Evolutionary conservation across 1,284 basidiomycete genomes (phyloP).

Genomic region (Coriolopsis trogii): DNA sequence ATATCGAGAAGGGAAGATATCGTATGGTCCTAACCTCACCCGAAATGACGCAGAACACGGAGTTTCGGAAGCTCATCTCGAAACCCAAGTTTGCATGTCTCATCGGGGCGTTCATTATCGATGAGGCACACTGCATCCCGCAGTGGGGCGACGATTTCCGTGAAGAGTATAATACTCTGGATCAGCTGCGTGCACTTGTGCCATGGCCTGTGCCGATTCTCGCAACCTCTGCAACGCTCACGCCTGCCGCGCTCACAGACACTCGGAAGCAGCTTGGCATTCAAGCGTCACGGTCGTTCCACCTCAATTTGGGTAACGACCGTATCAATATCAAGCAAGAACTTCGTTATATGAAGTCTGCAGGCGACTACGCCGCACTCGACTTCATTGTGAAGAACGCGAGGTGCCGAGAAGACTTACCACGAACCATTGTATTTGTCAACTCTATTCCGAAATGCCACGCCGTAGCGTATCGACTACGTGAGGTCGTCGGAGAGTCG

Average conservation of each 20-base stretch:
- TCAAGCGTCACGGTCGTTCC: background rate
- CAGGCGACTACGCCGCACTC: background rate
- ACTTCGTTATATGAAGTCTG: constrained; percentile 28
- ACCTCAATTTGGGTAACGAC: constrained; percentile 14
- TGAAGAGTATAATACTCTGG: background rate
- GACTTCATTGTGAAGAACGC: background rate
- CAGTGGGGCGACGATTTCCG: constrained; percentile 3
- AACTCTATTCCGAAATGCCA: background rate
- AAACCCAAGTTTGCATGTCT: constrained; percentile 2
- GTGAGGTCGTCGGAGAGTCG: background rate
- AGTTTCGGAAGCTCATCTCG: no score
- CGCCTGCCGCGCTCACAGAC: constrained; percentile 26
- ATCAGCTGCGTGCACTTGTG: background rate
- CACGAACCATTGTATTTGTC: background rate
- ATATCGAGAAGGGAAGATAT: no score
- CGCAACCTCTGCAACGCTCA: constrained; percentile 25
- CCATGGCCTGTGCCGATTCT: background rate
- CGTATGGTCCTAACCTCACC: no score
- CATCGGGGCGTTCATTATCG: background rate
- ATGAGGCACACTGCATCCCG: constrained; percentile 5
- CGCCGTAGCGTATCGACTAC: background rate
- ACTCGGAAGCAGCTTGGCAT: constrained; percentile 8
- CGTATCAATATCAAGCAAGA: constrained; percentile 1
- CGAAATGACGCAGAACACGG: no score
- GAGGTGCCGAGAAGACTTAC: background rate